Base-by-base conservation (phyloP, 2,329 filamentous ascomycete species). In the Alternaria metachromatica region DNA sequence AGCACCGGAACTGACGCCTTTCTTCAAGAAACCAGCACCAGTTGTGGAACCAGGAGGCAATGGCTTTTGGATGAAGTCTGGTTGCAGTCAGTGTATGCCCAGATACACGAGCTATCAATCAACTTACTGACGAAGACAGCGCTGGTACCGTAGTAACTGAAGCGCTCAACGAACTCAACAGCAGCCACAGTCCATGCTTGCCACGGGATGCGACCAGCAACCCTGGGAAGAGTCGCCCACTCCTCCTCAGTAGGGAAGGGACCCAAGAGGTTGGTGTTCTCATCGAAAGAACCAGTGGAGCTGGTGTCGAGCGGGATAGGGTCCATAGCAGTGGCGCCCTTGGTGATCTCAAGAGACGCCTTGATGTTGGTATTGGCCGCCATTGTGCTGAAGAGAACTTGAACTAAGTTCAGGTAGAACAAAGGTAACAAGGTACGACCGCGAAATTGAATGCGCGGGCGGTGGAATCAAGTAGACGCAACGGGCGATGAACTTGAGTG, bases 1-100 rank as follows among this genome's bases (percentile, higher is more conserved):
- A 49, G 86, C 87, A 69, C 84, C 78, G 3, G 77, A 75, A 11
- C 72, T 41, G 37, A 41, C 73, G 6, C 70, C 70, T 53, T 75
- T 73, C 64, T 73, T 76, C 37, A 77, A 70, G 45, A 77, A 80
- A 3, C 76, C 72, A 30, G 78, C 76, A 49, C 77, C 78, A 5
- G 78, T 79, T 45, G 69, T 77, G n/a, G 73, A 76, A 55, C 73
- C 73, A 6, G 69, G 68, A 13, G 75, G 74, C 9, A 77, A 70
- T n/a, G 71, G 60, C 64, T 77, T 76, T 55, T 78, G 77, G 37
- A 80, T 80, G 59, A 78, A 80, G 66, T 81, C 80, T 69, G 75
- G 70, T 67, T 41, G 12, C 12, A 30, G 20, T 49, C 37, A 54
- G 44, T 49, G 15, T 10, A 54, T 12, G 28, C 6, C 23, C 11